Conservation (phyloP, 306 rosid genomes). For the Ormosia emarginata region DNA sequence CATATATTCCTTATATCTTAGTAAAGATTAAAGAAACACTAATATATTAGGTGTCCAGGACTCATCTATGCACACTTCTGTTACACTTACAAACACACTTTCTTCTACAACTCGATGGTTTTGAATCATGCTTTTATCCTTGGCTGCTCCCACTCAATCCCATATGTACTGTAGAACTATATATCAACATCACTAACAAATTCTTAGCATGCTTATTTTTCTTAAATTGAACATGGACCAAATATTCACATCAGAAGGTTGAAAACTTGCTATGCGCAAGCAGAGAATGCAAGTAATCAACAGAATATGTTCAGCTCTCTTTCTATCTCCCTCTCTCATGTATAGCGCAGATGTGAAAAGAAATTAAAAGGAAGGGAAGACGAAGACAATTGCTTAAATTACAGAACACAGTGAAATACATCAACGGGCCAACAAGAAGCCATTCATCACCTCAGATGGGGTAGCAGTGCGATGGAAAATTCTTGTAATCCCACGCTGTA, state of each 20-base stretch:
- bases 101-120: neutral
- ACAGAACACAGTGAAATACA: slow-evolving; percentile 13
- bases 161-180: neutral
- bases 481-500: slow-evolving; percentile 93
- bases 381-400: slow-evolving; percentile 4
- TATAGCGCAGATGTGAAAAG: neutral
- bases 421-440: slow-evolving; percentile 13
- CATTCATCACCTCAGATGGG: slow-evolving; percentile 73
- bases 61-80: neutral
- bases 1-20: neutral
- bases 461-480: slow-evolving; percentile 79
- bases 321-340: slow-evolving; percentile 16
- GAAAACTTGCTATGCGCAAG: neutral
- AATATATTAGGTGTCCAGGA: neutral
- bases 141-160: neutral
- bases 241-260: neutral
- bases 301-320: slow-evolving; percentile 8
- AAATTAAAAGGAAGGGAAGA: slow-evolving; percentile 17
- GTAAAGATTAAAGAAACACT: neutral
- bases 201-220: neutral
- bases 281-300: slow-evolving; percentile 12
- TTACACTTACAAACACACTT: neutral
- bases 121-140: neutral
- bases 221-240: slow-evolving; percentile 15
- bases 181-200: neutral